Percentiles rank a stretch among this genome's conserved stretches.
Evolutionary conservation across 352 stramenopile species (phyloP).

Genomic region (Pilasporangium apinafurcum): DNA sequence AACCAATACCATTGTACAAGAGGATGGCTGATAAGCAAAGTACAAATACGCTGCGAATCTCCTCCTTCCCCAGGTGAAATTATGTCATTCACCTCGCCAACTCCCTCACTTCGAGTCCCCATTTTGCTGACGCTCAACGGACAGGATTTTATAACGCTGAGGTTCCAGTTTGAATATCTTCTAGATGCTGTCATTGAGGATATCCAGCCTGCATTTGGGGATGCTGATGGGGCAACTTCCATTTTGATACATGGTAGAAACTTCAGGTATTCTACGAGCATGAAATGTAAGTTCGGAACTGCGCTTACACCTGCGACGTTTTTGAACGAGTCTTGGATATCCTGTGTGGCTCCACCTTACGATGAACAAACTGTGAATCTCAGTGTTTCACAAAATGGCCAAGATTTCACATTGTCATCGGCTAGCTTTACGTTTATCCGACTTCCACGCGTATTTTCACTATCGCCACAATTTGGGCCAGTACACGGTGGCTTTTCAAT

Average conservation of each 20-base stretch:
- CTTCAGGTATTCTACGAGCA: constrained; percentile 37
- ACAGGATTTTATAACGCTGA: constrained; percentile 45
- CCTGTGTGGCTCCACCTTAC: constrained; percentile 49
- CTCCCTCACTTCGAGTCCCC: constrained; percentile 17
- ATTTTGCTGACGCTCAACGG: constrained; percentile 76
- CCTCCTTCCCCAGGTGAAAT: constrained; percentile 12
- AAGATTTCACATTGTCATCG: constrained; percentile 31
- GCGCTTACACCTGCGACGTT: constrained; percentile 34
- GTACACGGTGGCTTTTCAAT: constrained; percentile 23
- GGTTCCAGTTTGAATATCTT: constrained; percentile 58
- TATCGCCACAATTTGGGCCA: constrained; percentile 27
- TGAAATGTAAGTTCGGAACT: constrained; percentile 54
- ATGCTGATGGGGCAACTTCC: constrained; percentile 41
- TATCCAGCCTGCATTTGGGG: constrained; percentile 31
- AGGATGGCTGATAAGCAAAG: constrained; percentile 24
- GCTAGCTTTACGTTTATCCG: constrained; percentile 40
- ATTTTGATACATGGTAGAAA: constrained; percentile 58
- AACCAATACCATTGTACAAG: constrained; percentile 23
- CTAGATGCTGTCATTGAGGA: constrained; percentile 29
- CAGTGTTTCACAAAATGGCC: constrained; percentile 56
- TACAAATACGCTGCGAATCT: constrained; percentile 26
- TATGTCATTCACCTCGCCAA: constrained; percentile 2
- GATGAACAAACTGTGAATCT: constrained; percentile 17
- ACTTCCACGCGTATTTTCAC: constrained; percentile 34
- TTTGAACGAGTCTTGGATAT: constrained; percentile 47